These are phyloP conservation scores for Mycena galericulata DNA, from an alignment of 768 basidiomycete species.

Conservation along the genomic window DNA sequence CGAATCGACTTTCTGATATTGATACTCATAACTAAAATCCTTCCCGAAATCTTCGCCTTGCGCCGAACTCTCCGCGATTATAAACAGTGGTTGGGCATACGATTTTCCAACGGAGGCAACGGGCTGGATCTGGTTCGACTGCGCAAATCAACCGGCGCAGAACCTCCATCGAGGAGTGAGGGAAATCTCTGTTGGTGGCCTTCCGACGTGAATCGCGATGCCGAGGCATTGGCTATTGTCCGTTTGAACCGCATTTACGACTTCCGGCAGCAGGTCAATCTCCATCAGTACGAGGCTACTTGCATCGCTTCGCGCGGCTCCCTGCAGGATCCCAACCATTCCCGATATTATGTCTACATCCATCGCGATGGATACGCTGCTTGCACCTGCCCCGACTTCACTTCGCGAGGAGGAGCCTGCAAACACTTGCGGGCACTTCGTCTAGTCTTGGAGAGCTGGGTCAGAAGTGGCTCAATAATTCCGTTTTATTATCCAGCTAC, in stretches of 20 bases:
- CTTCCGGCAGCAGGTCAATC: not conserved
- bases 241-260: not conserved
- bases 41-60: slow-evolving; percentile 17
- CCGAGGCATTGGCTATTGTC: not conserved
- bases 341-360: not conserved
- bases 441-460: not conserved
- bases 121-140: not conserved
- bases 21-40: slow-evolving; percentile 22
- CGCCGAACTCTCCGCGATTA: too few relatives aligned
- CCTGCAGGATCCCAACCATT: not conserved
- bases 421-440: not conserved
- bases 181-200: not conserved
- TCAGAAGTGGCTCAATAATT: not conserved
- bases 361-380: not conserved
- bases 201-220: not conserved
- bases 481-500: not conserved
- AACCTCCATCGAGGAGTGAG: not conserved
- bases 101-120: not conserved
- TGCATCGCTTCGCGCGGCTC: not conserved
- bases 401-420: not conserved
- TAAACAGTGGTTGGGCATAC: not conserved
- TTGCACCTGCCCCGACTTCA: not conserved
- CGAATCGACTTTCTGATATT: slow-evolving; percentile 43
- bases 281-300: not conserved
- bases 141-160: not conserved